Evolutionary conservation across 2,329 filamentous ascomycete species (phyloP).

Genomic region (Ceratocystiopsis brevicomis): DNA sequence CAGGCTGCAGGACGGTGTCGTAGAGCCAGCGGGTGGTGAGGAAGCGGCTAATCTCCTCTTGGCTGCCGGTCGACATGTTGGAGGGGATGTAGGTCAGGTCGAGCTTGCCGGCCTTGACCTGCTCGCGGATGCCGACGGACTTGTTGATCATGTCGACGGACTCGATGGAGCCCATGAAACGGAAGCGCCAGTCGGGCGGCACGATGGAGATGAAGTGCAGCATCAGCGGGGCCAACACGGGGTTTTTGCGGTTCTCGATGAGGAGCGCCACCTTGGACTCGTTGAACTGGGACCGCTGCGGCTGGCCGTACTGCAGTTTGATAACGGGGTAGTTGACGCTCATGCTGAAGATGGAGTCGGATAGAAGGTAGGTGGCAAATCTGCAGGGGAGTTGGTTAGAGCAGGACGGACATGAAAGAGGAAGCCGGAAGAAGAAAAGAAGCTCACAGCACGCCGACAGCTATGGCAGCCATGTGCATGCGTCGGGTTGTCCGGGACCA

Average conservation of each 20-base stretch:
- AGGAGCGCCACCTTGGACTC: slow-evolving; percentile 34
- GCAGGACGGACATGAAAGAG: not conserved
- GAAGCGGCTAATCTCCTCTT: slow-evolving; percentile 33
- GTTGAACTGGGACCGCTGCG: slow-evolving; percentile 21
- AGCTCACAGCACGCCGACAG: slow-evolving; percentile 17
- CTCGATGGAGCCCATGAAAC: slow-evolving; percentile 32
- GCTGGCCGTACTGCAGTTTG: slow-evolving; percentile 16
- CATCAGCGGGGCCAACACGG: slow-evolving; percentile 32
- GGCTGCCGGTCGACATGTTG: slow-evolving; percentile 29
- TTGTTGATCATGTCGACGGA: slow-evolving; percentile 26
- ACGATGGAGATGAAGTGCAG: slow-evolving; percentile 38
- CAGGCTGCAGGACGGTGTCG: slow-evolving; percentile 26
- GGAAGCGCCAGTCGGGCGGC: slow-evolving; percentile 37
- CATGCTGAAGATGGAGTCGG: slow-evolving; percentile 13
- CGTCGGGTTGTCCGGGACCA: slow-evolving; percentile 19
- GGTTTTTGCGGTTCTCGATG: slow-evolving; percentile 30
- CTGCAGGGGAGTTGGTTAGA: not conserved
- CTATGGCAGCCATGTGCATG: slow-evolving; percentile 14
- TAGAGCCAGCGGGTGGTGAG: slow-evolving; percentile 34
- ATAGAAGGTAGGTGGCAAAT: slow-evolving; percentile 2
- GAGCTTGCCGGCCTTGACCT: slow-evolving; percentile 25
- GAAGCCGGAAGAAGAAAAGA: not conserved
- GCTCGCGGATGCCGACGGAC: slow-evolving; percentile 26
- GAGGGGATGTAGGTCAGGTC: slow-evolving; percentile 31
- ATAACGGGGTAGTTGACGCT: slow-evolving; percentile 13